Evolutionary conservation across 1,284 basidiomycete genomes (phyloP).

Genomic region (Wallemia ichthyophaga): DNA sequence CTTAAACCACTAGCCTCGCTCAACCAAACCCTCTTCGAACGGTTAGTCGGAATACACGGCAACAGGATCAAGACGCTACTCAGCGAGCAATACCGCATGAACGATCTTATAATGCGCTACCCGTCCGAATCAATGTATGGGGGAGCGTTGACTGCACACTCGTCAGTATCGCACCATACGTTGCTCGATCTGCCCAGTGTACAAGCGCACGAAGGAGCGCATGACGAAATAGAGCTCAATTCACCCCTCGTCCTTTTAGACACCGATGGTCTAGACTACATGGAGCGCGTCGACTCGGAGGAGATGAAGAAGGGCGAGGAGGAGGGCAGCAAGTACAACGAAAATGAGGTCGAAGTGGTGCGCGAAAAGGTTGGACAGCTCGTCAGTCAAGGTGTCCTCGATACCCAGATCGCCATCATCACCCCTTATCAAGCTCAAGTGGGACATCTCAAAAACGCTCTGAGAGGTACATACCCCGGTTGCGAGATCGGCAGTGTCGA

Average conservation of each 20-base stretch:
- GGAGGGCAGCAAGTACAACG: constrained; percentile 65
- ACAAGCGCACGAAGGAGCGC: constrained; percentile 17
- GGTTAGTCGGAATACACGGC: constrained; percentile 64
- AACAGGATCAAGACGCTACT: constrained; percentile 55
- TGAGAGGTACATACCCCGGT: constrained; percentile 37
- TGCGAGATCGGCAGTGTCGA: constrained; percentile 75
- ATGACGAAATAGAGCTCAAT: constrained; percentile 31
- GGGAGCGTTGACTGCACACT: constrained; percentile 35
- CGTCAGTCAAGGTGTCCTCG: constrained; percentile 34
- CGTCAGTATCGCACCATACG: constrained; percentile 36
- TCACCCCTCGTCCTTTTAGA: constrained; percentile 75
- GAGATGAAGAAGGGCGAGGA: constrained; percentile 20
- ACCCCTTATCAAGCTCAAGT: constrained; percentile 90
- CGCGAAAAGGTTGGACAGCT: constrained; percentile 47
- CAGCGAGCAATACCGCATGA: constrained; percentile 56
- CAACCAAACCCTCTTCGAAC: constrained; percentile 69
- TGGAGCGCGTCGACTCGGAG: constrained; percentile 27
- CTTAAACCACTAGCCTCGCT: constrained; percentile 39
- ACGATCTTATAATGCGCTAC: constrained; percentile 50
- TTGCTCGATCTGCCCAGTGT: constrained; percentile 36
- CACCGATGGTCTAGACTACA: constrained; percentile 73
- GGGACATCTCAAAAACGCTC: constrained; percentile 35
- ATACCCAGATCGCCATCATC: constrained; percentile 57
- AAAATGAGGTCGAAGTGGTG: constrained; percentile 69
- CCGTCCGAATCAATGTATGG: constrained; percentile 58